Base-by-base conservation (phyloP, 176 grass and related monocot species). In the Alloteropsis semialata region DNA sequence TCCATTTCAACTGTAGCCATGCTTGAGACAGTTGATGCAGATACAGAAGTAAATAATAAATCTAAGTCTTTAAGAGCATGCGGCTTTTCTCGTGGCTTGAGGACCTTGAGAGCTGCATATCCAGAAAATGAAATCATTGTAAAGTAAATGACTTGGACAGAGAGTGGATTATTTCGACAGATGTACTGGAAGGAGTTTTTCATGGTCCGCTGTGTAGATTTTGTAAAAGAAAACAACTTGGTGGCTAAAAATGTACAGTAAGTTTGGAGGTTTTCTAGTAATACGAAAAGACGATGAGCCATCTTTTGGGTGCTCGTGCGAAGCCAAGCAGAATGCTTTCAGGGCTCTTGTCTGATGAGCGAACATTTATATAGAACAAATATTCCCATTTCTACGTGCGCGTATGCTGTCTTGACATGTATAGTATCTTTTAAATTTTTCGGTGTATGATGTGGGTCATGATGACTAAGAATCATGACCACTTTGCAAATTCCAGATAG, bases 1-100 rank as follows among this genome's bases (percentile, higher is more conserved):
- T 96, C 90, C 80, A 96, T 96, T 96, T 96, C 90, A 70, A 93
- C 81, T 55, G 90, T 89, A 28, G 49, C 28, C 90, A 96, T 96
- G 80, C 93, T 91, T 55, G 93, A 96, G 65, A 96, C 90, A 68
- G 90, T 92, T 65, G 87, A 75, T 75, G 90, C 79, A 28, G 93
- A 96, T n/a, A 92, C 80, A 45, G 85, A 88, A 29, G 81, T 89
- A 63, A 96, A 96, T 42, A 89, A 76, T 27, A 96, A 61, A 45
- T 96, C 90, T 53, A 92, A 72, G 32, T 84, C 60, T 73, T 38
- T 84, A 4, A 64, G 49, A 69, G 37, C 62, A 27, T 81, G 38
- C 27, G 27, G 33, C 59, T 65, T 70, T 13, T 84, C 82, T 81
- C 22, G 57, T 38, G 83, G 60, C 27, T 91, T 81, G 13, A 96